Evolutionary conservation across 1,284 basidiomycete genomes (phyloP).

Genomic region (Ceraceosorus guamensis): DNA sequence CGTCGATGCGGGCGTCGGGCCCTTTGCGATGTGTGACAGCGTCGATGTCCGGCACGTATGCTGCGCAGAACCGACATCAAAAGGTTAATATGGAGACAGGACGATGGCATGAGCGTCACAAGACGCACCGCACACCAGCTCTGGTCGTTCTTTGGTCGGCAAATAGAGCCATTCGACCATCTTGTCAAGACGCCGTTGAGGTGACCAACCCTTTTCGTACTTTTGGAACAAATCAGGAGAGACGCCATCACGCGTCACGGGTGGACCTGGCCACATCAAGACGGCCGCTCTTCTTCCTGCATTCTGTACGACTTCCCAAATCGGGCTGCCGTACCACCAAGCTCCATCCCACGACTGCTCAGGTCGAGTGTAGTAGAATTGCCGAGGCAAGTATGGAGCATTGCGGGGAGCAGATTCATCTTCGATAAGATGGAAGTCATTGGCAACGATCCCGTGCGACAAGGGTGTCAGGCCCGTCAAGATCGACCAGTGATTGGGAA

Average conservation of each 20-base stretch:
- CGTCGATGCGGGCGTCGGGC: conserved; percentile 53
- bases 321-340: conserved; percentile 30
- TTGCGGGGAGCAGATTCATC: too few species aligned
- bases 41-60: conserved; percentile 58
- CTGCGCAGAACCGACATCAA: too few species aligned
- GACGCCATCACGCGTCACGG: conserved; percentile 10
- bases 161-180: conserved; percentile 25
- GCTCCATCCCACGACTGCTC: conserved; percentile 14
- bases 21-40: conserved; percentile 64
- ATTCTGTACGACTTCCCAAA: conserved; percentile 23
- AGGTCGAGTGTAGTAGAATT: conserved; percentile 31
- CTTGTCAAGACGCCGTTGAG: conserved; percentile 8
- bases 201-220: conserved; percentile 24
- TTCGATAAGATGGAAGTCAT: conserved; percentile 61
- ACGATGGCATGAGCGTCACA: background rate
- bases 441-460: conserved; percentile 74
- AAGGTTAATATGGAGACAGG: background rate
- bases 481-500: conserved; percentile 55
- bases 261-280: conserved; percentile 37
- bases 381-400: background rate
- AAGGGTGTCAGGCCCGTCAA: conserved; percentile 50
- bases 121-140: conserved; percentile 17
- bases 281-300: conserved; percentile 19
- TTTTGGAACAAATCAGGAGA: conserved; percentile 22
- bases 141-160: conserved; percentile 15